Evolutionary conservation across 768 basidiomycete genomes (phyloP).

Genomic region (Trametes maxima): DNA sequence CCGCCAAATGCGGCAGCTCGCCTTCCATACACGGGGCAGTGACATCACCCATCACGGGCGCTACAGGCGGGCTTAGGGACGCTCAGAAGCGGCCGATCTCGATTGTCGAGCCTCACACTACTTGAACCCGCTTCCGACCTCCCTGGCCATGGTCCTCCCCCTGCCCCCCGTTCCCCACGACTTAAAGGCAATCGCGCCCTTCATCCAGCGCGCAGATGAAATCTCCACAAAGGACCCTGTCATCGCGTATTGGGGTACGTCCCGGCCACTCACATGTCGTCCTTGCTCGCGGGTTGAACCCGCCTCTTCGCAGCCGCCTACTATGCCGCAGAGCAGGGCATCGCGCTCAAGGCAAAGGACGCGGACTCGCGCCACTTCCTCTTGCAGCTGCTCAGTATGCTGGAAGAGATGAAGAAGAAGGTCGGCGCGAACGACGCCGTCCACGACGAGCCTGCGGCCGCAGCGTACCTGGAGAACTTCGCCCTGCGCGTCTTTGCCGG

Average conservation of each 20-base stretch:
- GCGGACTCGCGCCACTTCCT: slow-evolving; percentile 66
- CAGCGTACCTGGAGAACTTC: slow-evolving; percentile 95
- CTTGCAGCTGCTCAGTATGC: slow-evolving; percentile 67
- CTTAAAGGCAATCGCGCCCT: slow-evolving; percentile 74
- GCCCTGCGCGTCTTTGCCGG: slow-evolving; percentile 83
- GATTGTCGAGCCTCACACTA: slow-evolving; percentile 3
- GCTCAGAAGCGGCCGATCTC: slow-evolving; percentile 6
- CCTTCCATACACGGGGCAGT: slow-evolving; percentile 7
- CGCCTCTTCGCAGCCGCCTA: slow-evolving; percentile 66
- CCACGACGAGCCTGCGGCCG: slow-evolving; percentile 77
- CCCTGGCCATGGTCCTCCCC: slow-evolving; percentile 42
- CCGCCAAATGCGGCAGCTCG: slow-evolving; percentile 4
- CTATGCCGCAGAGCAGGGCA: slow-evolving; percentile 88
- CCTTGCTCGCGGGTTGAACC: background rate
- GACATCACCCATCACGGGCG: slow-evolving; percentile 16
- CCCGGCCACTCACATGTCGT: background rate
- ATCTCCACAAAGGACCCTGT: slow-evolving; percentile 80
- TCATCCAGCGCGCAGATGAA: slow-evolving; percentile 89
- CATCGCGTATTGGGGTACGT: slow-evolving; percentile 95
- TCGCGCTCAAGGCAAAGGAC: slow-evolving; percentile 72
- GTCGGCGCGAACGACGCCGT: slow-evolving; percentile 79
- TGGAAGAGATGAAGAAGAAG: slow-evolving; percentile 80
- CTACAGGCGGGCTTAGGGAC: background rate
- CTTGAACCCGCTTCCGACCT: background rate
- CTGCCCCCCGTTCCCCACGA: slow-evolving; percentile 61